Percentiles rank a stretch among this genome's conserved stretches.
Conservation (phyloP, 345 rosid genomes). For the Euphorbia pulcherrima region DNA sequence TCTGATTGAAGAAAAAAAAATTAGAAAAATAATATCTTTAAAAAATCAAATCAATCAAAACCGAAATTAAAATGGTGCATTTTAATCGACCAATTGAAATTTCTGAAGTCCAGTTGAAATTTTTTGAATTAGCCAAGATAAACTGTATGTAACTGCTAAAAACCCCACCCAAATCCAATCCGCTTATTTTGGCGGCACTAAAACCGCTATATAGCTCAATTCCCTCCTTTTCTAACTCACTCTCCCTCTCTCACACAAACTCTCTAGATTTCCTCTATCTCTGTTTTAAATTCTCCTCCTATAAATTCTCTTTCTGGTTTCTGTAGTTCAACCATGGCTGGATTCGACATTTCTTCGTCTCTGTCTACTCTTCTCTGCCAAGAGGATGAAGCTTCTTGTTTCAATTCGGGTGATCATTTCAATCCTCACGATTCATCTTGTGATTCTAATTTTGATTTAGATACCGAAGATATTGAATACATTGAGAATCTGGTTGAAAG, state of each 20-base stretch:
- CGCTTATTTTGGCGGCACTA: conserved; percentile 86
- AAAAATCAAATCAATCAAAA: too few relatives aligned
- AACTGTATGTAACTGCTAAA: conserved; percentile 41
- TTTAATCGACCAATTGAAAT: too few relatives aligned
- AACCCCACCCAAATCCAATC: conserved; percentile 41
- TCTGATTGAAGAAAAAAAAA: too few relatives aligned
- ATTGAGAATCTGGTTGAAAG: conserved; percentile 32
- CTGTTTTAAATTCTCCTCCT: not conserved
- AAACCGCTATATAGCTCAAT: conserved; percentile 44
- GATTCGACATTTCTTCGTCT: conserved; percentile 29
- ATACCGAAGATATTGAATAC: conserved; percentile 35
- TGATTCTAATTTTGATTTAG: conserved; percentile 21
- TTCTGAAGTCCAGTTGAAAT: too few relatives aligned
- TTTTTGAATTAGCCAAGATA: not conserved
- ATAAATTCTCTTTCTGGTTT: conserved; percentile 6
- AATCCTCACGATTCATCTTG: not conserved
- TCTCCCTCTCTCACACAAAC: not conserved
- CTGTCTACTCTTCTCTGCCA: conserved; percentile 51
- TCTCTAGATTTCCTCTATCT: conserved; percentile 18
- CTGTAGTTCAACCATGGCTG: conserved; percentile 20
- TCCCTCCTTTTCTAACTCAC: conserved; percentile 10
- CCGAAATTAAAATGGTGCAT: too few relatives aligned
- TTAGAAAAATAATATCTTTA: too few relatives aligned
- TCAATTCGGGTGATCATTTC: conserved; percentile 25
- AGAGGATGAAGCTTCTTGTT: conserved; percentile 42